A percentile compares a stretch with the other conserved stretches of the same genome.
Conservation (phyloP, 2,329 filamentous ascomycete genomes). For the Aspergillus fumigatiaffinis region DNA sequence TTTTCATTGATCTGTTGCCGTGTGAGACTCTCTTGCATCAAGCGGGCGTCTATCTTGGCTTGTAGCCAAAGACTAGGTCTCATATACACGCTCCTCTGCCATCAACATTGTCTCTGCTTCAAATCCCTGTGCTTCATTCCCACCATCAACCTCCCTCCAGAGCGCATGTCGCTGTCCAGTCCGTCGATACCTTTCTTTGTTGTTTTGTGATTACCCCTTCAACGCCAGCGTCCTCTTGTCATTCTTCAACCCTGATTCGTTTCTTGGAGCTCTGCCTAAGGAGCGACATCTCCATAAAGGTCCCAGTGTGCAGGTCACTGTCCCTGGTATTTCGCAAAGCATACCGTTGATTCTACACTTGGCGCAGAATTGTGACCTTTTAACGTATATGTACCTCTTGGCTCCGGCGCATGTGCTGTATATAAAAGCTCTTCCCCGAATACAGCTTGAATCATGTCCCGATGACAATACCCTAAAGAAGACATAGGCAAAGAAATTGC, state of each 20-base stretch:
- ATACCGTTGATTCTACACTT: conserved; percentile 14
- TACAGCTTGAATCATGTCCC: conserved; percentile 15
- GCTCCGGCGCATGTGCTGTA: conserved; percentile 27
- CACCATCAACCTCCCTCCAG: background rate
- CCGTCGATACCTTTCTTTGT: conserved; percentile 12
- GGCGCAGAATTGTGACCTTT: conserved; percentile 17
- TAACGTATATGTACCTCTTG: conserved; percentile 30
- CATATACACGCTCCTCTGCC: conserved; percentile 23
- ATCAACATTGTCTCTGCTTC: conserved; percentile 19
- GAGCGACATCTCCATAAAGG: conserved; percentile 19
- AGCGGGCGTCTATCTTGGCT: conserved; percentile 35
- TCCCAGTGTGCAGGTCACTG: conserved; percentile 17
- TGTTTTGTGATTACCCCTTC: conserved; percentile 11
- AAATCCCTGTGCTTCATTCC: background rate
- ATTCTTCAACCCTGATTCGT: conserved; percentile 18
- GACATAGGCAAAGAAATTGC: conserved; percentile 2
- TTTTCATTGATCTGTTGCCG: conserved; percentile 11
- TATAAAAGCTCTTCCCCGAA: conserved; percentile 25
- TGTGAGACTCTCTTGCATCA: conserved; percentile 30
- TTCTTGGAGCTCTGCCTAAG: conserved; percentile 19
- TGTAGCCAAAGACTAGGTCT: conserved; percentile 29
- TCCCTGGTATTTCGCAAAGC: conserved; percentile 17
- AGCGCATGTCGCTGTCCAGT: background rate
- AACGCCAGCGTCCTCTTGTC: conserved; percentile 11
- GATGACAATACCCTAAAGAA: conserved; percentile 2